Percentiles rank a stretch among this genome's conserved stretches.
phyloP scores from a whole-genome alignment of 768 basidiomycete genomes.

The Chalciporus piperatus region DNA sequence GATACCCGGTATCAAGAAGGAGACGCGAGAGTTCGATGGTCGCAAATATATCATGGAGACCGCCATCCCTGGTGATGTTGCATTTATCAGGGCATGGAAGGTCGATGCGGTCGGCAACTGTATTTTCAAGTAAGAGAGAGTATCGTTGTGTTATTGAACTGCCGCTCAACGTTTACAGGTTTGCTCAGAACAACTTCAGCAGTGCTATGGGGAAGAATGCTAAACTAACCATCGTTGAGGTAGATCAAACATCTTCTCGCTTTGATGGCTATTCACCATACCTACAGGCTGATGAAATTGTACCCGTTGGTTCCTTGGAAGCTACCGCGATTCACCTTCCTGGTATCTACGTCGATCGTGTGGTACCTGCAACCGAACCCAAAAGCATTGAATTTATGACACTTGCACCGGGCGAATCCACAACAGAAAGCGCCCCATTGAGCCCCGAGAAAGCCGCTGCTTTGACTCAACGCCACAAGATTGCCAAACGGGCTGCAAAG shows the following conservation, averaged over 20 bases:
- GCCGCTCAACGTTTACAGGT: slow-evolving; percentile 36
- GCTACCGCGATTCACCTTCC: slow-evolving; percentile 81
- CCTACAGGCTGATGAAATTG: slow-evolving; percentile 80
- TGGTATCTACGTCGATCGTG: slow-evolving; percentile 85
- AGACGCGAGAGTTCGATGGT: slow-evolving; percentile 74
- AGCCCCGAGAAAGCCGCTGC: slow-evolving; percentile 54
- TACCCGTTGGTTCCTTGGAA: slow-evolving; percentile 77
- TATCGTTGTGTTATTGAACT: neutral
- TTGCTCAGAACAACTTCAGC: slow-evolving; percentile 85
- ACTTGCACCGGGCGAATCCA: slow-evolving; percentile 50
- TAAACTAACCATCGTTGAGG: slow-evolving; percentile 88
- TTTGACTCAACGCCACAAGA: slow-evolving; percentile 60
- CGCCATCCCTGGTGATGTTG: slow-evolving; percentile 76
- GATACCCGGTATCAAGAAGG: slow-evolving; percentile 72
- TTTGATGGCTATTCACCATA: neutral
- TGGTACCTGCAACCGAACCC: slow-evolving; percentile 72
- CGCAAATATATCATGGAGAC: slow-evolving; percentile 79
- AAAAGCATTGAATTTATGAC: slow-evolving; percentile 79
- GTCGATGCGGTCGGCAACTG: slow-evolving; percentile 90
- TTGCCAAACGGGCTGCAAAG: slow-evolving; percentile 83
- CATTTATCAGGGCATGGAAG: slow-evolving; percentile 89
- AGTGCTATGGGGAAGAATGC: slow-evolving; percentile 88
- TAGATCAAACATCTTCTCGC: slow-evolving; percentile 23
- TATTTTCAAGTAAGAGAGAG: slow-evolving; percentile 66
- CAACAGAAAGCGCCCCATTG: slow-evolving; percentile 23